Base-by-base conservation (phyloP, 2,329 filamentous ascomycete genomes). In the Huntiella omanensis region DNA sequence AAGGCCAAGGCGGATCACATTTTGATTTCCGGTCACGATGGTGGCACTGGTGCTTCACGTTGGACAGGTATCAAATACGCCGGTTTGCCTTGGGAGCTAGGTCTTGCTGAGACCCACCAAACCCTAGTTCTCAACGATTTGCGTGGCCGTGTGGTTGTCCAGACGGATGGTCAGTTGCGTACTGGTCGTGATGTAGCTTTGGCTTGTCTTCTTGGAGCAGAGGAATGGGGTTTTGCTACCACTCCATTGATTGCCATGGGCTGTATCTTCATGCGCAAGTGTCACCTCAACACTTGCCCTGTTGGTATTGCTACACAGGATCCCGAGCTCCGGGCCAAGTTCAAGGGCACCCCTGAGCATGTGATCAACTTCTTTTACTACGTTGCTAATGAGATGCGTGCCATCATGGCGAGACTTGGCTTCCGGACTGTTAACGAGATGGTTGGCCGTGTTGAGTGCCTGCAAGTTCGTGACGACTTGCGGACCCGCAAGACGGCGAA, bases 301-400 rank as follows among this genome's bases (percentile, higher is more conserved):
- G 87, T 95, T 8, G 88, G 88, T 61, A 94, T 96, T 50, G 88
- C 88, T 3, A 94, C 87, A 1, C 88, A 96, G 59, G 87, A 95
- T 56, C 86, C 86, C n/a, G 82, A 88, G 59, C 72, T 96, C 2
- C 77, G 88, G 50, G 83, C 87, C 71, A 96, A 95, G 66, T 95
- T 96, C 63, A 70, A 78, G 54, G 88, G 88, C 51, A 87, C 84
- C 1, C 87, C 88, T 8, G 88, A 96, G 65, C 85, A 95, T 55
- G 87, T 94, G 49, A 95, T 96, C 64, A 96, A 95, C 71, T 95
- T 95, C 70, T 94, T 94, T 67, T 96, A 95, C 68, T 96, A 95
- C 58, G 73, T 96, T 45, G 83, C 88, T 54, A 96, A 96, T 58
- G 88, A 96, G 67, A 75, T 96, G 49, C 80, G 88, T 59, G 85